Evolutionary conservation across 2,329 filamentous ascomycete genomes (phyloP).

Genomic region (Hypoxylon sp.): DNA sequence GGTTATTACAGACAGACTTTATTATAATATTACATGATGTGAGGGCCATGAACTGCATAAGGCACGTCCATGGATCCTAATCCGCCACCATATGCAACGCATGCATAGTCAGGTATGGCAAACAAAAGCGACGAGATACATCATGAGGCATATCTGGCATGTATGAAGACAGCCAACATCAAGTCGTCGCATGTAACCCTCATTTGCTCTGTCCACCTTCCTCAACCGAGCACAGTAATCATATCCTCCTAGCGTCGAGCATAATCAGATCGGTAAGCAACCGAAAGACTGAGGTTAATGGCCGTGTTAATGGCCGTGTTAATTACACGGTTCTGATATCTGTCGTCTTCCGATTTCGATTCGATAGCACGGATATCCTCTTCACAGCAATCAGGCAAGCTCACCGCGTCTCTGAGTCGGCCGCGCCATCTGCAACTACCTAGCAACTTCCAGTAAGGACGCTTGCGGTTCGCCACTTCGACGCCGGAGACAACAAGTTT

Average conservation of each 20-base stretch:
- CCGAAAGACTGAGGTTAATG: no score
- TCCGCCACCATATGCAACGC: slow-evolving; percentile 1
- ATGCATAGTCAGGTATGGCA: background rate
- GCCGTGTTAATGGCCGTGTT: no score
- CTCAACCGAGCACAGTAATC: background rate
- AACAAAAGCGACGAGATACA: background rate
- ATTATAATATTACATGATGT: background rate
- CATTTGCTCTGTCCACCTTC: background rate
- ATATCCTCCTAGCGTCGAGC: no score
- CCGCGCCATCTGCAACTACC: background rate
- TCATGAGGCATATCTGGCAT: no score
- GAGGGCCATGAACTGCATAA: background rate
- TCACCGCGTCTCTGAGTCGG: background rate
- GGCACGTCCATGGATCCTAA: background rate
- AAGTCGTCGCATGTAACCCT: background rate
- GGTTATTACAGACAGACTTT: background rate
- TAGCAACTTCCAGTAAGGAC: background rate
- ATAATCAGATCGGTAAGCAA: no score
- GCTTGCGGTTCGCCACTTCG: background rate
- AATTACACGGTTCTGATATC: no score
- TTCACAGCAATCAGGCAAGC: background rate
- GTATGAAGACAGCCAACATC: background rate
- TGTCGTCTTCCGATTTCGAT: background rate
- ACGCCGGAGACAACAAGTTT: background rate
- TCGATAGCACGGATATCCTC: background rate